Base-by-base conservation (phyloP, 2,329 filamentous ascomycete genomes). In the Fusarium austroafricanum region DNA sequence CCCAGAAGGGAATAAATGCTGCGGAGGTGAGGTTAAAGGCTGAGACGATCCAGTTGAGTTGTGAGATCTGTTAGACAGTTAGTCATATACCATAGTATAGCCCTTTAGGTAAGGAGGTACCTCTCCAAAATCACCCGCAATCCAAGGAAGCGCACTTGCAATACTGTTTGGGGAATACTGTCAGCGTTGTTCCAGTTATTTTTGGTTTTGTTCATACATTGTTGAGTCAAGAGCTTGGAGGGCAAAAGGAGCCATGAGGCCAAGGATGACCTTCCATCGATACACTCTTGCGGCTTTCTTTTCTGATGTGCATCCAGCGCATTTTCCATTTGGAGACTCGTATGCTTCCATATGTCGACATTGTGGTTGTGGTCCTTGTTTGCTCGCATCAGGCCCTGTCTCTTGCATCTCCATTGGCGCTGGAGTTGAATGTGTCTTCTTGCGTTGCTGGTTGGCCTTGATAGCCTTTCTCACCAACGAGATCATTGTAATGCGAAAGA, bases 1-100 rank as follows among this genome's bases (percentile, higher is more conserved):
- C 87, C 78, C 88, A 91, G 52, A 86, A 84, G 5, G 89, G 89
- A 10, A 91, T 88, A 67, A 91, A 91, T 2, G 89, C 85, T 2
- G 89, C 89, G 0, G 87, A 87, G 1, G 88, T 89, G 15, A 92
- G 80, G 52, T 89, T 91, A 76, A 91, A 92, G 9, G 88, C 82
- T 1, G 89, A 89, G 18, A 91, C 86, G 71, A 92, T 90, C 88
- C 89, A 91, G 72, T 90, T 91, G 3, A 90, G 81, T 69, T 89
- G 84, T 18, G 84, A 82, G 6, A 87, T 73, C 71, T 23, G 21
- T 23, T 23, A 23, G 21, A 23, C 21, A 23, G 21, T 23, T 6
- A 23, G 21, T 23, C 21, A 23, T 23, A 23, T 23, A 23, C 21
- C 21, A 23, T 23, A 23, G 21, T 23, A 23, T 6, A 6, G 21